Percentiles rank a stretch among this genome's conserved stretches.
These are phyloP conservation scores for Aegle marmelos DNA, from an alignment of 345 rosid species.

Conservation along the genomic window DNA sequence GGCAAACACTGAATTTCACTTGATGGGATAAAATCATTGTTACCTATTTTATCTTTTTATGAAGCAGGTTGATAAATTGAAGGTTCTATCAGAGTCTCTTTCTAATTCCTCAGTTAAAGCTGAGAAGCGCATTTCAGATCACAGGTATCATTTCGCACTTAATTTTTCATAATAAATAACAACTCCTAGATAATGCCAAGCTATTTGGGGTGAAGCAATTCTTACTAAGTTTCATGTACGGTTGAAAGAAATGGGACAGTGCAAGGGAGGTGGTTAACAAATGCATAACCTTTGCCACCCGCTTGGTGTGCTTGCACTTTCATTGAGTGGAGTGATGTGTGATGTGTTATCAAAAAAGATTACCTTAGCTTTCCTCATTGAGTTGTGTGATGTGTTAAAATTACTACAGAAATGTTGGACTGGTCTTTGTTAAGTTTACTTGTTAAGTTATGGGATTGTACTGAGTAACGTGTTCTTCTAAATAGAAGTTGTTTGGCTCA, in stretches of 20 bases:
- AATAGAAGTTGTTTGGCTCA: neutral
- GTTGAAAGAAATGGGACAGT: neutral
- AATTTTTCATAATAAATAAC: neutral
- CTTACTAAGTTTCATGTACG: neutral
- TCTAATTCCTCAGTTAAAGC: slow-evolving; percentile 73
- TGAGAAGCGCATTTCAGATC: slow-evolving; percentile 81
- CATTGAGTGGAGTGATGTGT: too few relatives aligned
- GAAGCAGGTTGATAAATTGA: slow-evolving; percentile 84
- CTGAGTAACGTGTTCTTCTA: neutral
- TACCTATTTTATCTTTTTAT: slow-evolving; percentile 11
- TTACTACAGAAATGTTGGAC: neutral
- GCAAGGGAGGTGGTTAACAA: neutral
- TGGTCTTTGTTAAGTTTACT: neutral
- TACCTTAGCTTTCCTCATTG: neutral
- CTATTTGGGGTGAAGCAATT: neutral
- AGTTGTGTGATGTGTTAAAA: neutral
- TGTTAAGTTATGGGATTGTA: neutral
- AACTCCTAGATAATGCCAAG: neutral
- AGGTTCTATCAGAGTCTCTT: slow-evolving; percentile 87
- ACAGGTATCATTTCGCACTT: slow-evolving; percentile 43
- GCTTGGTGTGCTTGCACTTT: neutral
- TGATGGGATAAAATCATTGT: slow-evolving; percentile 2
- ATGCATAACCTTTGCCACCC: neutral
- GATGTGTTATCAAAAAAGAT: neutral
- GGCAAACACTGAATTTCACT: neutral